Conservation (phyloP, 768 basidiomycete species). For the Tulasnella sp. region DNA sequence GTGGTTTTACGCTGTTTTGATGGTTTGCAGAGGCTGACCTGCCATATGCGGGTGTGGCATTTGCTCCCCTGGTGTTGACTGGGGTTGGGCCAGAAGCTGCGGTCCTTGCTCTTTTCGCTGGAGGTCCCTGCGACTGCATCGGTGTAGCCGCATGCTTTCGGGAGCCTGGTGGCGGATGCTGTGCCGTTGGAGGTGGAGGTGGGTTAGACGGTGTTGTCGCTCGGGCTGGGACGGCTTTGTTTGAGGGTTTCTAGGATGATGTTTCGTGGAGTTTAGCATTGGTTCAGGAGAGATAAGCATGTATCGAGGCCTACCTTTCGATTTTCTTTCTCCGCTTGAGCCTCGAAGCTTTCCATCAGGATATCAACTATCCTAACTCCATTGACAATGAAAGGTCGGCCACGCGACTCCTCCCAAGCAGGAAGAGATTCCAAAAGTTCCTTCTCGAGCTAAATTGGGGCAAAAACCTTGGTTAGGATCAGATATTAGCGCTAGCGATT, state of each 20-base stretch:
- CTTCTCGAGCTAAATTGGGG: slow-evolving; percentile 61
- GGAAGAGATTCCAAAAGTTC: slow-evolving; percentile 74
- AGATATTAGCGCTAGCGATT: not conserved
- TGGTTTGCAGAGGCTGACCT: not conserved
- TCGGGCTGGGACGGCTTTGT: slow-evolving; percentile 5
- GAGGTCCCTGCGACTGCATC: not conserved
- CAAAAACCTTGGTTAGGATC: not conserved
- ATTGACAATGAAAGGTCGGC: slow-evolving; percentile 71
- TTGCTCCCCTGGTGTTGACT: not conserved
- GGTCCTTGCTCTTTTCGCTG: not conserved
- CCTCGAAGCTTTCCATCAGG: slow-evolving; percentile 61
- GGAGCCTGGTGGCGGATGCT: not conserved
- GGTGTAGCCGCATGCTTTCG: slow-evolving; percentile 18
- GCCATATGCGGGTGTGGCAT: not conserved
- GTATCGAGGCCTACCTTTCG: not conserved
- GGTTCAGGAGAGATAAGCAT: not conserved
- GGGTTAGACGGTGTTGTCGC: slow-evolving; percentile 13
- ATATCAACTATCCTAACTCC: slow-evolving; percentile 74
- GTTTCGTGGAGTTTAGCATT: not conserved
- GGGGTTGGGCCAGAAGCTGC: not conserved
- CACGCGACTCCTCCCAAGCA: slow-evolving; percentile 73
- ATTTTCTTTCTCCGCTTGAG: slow-evolving; percentile 30
- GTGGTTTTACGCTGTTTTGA: not conserved
- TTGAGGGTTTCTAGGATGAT: not conserved
- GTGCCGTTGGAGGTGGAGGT: not conserved